Evolutionary conservation across 163 green algal genomes (phyloP).

Genomic region (Scenedesmus sp.): DNA sequence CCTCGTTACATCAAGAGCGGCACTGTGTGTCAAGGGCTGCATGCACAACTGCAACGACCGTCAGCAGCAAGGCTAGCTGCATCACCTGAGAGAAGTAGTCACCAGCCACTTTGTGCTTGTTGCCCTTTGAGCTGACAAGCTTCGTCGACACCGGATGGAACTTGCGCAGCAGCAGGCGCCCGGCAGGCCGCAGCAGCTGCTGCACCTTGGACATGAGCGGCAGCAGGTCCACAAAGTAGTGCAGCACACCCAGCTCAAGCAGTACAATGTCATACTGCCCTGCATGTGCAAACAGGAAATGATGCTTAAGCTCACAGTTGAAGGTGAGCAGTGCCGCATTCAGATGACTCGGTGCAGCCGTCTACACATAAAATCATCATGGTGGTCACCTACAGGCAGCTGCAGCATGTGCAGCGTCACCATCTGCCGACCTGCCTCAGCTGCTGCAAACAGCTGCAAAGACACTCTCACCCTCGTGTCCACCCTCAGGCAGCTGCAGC

Average conservation of each 20-base stretch:
- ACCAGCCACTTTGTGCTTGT: conserved; percentile 57
- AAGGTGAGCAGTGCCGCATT: too few relatives aligned
- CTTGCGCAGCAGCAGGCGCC: conserved; percentile 62
- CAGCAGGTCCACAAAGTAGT: too few relatives aligned
- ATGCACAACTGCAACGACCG: too few relatives aligned
- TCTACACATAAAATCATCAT: neutral
- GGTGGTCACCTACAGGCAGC: neutral
- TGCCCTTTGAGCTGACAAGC: too few relatives aligned
- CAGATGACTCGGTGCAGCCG: too few relatives aligned
- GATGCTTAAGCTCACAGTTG: too few relatives aligned
- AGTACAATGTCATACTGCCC: too few relatives aligned
- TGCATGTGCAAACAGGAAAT: too few relatives aligned
- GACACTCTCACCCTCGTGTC: neutral
- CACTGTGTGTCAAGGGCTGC: too few relatives aligned
- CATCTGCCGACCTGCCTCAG: neutral
- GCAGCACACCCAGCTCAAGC: conserved; percentile 20
- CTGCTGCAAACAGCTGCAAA: neutral
- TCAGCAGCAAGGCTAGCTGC: too few relatives aligned
- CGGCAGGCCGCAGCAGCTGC: conserved; percentile 53
- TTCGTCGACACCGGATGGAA: conserved; percentile 72
- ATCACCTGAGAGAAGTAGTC: conserved; percentile 64
- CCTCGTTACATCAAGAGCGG: too few relatives aligned
- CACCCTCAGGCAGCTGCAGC: conserved; percentile 16
- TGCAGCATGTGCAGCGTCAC: neutral
- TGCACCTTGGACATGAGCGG: conserved; percentile 9